phyloP scores from a whole-genome alignment of 2,329 filamentous ascomycete genomes.

The Fusarium bactridioides region DNA sequence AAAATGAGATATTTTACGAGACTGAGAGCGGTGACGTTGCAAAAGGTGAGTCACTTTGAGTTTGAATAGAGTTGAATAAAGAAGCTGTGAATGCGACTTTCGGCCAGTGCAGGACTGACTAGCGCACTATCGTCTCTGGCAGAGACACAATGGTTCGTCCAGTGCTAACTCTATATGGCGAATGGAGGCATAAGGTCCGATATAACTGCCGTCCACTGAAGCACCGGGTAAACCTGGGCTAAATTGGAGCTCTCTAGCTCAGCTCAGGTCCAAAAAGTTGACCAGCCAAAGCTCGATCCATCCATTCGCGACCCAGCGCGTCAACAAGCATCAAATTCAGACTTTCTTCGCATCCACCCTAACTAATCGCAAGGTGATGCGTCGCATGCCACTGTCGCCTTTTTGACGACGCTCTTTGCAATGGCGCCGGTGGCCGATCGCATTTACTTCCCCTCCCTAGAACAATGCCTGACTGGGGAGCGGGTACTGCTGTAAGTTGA shows the following conservation, averaged over 20 bases:
- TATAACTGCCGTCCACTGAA: constrained; percentile 12
- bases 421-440: constrained; percentile 77
- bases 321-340: constrained; percentile 42
- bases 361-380: constrained; percentile 48
- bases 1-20: constrained; percentile 1
- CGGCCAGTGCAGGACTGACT: background rate
- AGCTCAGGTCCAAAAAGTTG: constrained; percentile 41
- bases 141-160: background rate
- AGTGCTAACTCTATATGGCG: constrained; percentile 14
- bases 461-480: constrained; percentile 84
- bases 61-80: constrained; percentile 23
- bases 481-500: constrained; percentile 77
- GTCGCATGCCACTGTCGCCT: constrained; percentile 48
- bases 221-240: constrained; percentile 41
- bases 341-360: constrained; percentile 32
- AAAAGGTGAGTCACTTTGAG: constrained; percentile 34
- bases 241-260: constrained; percentile 34
- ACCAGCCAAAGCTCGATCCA: constrained; percentile 38
- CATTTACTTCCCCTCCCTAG: constrained; percentile 83
- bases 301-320: constrained; percentile 45
- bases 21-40: constrained; percentile 20
- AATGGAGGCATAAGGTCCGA: constrained; percentile 35
- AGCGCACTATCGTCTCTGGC: background rate
- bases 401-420: constrained; percentile 63
- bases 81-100: constrained; percentile 24